Evolutionary conservation across 805 yeast species (phyloP), one percentile per base, ranked within the genome.

Genomic region (Kregervanrija pseudodelftensis): DNA sequence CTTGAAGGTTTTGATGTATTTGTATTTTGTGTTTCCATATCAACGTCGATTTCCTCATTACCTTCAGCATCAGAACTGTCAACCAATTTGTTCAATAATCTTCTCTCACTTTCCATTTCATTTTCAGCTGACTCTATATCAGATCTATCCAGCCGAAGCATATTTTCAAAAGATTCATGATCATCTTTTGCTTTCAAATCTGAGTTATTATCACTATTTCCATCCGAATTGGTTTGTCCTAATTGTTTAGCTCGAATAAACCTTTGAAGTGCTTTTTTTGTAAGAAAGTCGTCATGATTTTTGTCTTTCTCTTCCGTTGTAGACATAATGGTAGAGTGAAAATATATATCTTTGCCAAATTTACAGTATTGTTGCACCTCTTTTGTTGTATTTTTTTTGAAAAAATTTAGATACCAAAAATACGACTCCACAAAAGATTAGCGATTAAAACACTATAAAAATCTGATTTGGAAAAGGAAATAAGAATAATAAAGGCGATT

Each of bases 241-340:
- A 22, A 7, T 22, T 22, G 28, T 30, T 46, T 48, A 11, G 50
- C 33, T 41, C 45, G 47, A 44, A 46, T 50, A 31, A 39, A 50
- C 31, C 49, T 40, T 15, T 46, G 39, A 13, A 50, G 35, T 7
- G 53, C 53, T 36, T 39, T 42, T 30, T 47, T 38, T n/a, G 47
- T 30, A 28, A 47, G 13, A 32, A n/a, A 35, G 12, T 44, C 42
- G 15, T 36, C 53, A 37, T 47, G 44, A 37, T 47, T 42, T 37
- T 41, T 42, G 32, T 38, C 28, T 22, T 22, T 22, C 28, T 22
- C 28, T 22, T 22, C 28, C 28, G 28, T 22, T 22, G 28, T 22
- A 22, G 28, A 22, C 28, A 22, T 22, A 5, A 22, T 22, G 28
- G 28, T 22, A 22, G 28, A 22, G 28, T 5, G 8, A 4, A 22